Evolutionary conservation across 345 rosid species (phyloP).

Genomic region (Leavenworthia alabamica): DNA sequence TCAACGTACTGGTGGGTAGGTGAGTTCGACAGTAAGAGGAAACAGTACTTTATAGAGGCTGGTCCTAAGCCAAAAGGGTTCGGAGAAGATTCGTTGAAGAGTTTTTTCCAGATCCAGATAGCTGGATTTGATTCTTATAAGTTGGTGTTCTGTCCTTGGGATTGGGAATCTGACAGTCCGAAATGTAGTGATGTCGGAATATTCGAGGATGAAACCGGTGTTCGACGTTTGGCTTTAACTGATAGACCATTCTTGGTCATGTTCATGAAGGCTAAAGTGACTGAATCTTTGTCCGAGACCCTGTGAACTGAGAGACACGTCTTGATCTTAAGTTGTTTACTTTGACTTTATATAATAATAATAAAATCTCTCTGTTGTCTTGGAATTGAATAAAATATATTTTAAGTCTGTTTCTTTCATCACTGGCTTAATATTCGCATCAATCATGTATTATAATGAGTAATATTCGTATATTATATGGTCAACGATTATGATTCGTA

Average conservation of each 20-base stretch:
- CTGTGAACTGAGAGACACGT: background rate
- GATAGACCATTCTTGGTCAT: constrained; percentile 42
- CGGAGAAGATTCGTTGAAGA: constrained; percentile 37
- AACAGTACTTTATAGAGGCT: constrained; percentile 38
- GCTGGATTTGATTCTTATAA: constrained; percentile 37
- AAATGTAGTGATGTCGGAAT: constrained; percentile 48
- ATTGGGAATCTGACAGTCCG: constrained; percentile 24
- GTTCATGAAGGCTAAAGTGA: constrained; percentile 46
- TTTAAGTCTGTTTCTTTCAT: background rate
- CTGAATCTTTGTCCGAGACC: constrained; percentile 14
- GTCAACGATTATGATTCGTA: background rate
- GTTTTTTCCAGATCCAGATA: constrained; percentile 57
- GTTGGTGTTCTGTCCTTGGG: constrained; percentile 53
- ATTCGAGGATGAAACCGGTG: constrained; percentile 35
- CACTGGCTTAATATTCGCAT: background rate
- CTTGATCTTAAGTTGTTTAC: background rate
- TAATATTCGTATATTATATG: background rate
- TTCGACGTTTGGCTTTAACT: constrained; percentile 44
- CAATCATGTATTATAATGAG: background rate
- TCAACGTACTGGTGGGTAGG: constrained; percentile 50
- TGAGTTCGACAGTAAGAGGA: constrained; percentile 25
- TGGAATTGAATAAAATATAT: background rate
- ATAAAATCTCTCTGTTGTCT: background rate
- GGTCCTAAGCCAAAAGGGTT: constrained; percentile 39
- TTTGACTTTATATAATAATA: background rate